A percentile compares a stretch with the other conserved stretches of the same genome.
These are phyloP conservation scores for Aspergillus fumigatus DNA, from an alignment of 2,329 filamentous ascomycete species.

Conservation along the genomic window DNA sequence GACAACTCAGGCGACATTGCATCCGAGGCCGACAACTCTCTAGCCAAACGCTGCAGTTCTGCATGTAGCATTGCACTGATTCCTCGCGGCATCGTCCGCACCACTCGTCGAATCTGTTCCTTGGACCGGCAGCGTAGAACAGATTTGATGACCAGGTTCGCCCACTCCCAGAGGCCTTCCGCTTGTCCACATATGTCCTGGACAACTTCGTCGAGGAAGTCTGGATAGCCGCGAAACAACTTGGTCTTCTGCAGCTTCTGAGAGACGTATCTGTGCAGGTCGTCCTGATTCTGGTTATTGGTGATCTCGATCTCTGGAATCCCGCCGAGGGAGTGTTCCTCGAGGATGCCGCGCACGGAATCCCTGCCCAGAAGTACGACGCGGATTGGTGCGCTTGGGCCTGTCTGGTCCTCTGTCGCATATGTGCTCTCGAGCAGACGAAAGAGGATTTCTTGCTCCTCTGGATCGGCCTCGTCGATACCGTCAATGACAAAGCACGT, in stretches of 20 bases:
- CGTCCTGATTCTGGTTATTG: constrained; percentile 12
- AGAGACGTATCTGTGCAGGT: constrained; percentile 9
- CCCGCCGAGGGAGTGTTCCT: constrained; percentile 8
- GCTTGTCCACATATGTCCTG: constrained; percentile 2
- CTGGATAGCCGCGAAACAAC: constrained; percentile 6
- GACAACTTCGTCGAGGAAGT: constrained; percentile 7
- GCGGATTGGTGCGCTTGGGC: not conserved
- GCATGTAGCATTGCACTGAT: constrained; percentile 10
- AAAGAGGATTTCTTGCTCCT: constrained; percentile 3
- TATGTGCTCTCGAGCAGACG: constrained; percentile 1
- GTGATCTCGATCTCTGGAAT: constrained; percentile 10
- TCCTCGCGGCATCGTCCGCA: constrained; percentile 10
- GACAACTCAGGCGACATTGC: not conserved
- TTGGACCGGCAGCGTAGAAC: constrained; percentile 12
- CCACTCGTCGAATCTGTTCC: constrained; percentile 10
- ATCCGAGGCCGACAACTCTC: constrained; percentile 1
- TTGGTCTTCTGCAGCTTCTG: constrained; percentile 9
- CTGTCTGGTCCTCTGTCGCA: not conserved
- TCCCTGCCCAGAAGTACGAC: constrained; percentile 8
- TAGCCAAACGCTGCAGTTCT: constrained; percentile 9
- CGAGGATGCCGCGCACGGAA: constrained; percentile 4
- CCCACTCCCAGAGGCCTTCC: constrained; percentile 14
- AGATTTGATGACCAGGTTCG: constrained; percentile 12
- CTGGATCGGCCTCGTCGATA: not conserved
- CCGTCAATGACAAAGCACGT: constrained; percentile 1